Conservation (phyloP, 257 asterid species). For the Verbascum thapsus region DNA sequence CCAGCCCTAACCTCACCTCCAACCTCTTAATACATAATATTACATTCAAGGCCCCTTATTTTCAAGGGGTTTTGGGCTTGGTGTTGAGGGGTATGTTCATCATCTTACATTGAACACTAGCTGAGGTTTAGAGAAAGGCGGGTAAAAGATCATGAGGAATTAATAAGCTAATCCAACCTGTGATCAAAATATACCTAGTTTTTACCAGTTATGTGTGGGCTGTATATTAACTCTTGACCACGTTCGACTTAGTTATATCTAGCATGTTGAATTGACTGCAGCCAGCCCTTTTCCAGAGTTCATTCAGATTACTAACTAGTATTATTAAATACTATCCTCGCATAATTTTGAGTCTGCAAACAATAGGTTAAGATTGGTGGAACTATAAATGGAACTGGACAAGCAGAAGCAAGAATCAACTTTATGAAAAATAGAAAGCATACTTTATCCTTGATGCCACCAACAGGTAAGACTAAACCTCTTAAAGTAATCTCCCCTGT, state of each 20-base stretch:
- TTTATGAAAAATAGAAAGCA: slow-evolving; percentile 25
- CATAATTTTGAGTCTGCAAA: slow-evolving; percentile 2
- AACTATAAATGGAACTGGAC: slow-evolving; percentile 10
- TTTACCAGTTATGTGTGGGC: slow-evolving; percentile 7
- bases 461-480: slow-evolving; percentile 96
- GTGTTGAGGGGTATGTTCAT: too few species aligned
- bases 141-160: not conserved
- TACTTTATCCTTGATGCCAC: slow-evolving; percentile 99
- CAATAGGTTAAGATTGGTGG: slow-evolving; percentile 21
- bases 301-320: slow-evolving; percentile 15
- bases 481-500: slow-evolving; percentile 97
- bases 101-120: too few species aligned
- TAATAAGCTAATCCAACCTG: not conserved
- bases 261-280: not conserved
- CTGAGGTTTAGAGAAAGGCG: too few species aligned
- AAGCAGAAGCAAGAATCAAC: slow-evolving; percentile 18
- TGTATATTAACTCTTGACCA: not conserved
- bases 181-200: not conserved
- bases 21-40: too few species aligned
- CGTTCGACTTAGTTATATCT: slow-evolving; percentile 7
- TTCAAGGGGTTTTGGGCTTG: too few species aligned
- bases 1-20: too few species aligned
- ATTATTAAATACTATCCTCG: not conserved
- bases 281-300: slow-evolving; percentile 4
- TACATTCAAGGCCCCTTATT: too few species aligned